phyloP scores from a whole-genome alignment of 495 filamentous ascomycete species.

The Lasiosphaeria miniovina region DNA sequence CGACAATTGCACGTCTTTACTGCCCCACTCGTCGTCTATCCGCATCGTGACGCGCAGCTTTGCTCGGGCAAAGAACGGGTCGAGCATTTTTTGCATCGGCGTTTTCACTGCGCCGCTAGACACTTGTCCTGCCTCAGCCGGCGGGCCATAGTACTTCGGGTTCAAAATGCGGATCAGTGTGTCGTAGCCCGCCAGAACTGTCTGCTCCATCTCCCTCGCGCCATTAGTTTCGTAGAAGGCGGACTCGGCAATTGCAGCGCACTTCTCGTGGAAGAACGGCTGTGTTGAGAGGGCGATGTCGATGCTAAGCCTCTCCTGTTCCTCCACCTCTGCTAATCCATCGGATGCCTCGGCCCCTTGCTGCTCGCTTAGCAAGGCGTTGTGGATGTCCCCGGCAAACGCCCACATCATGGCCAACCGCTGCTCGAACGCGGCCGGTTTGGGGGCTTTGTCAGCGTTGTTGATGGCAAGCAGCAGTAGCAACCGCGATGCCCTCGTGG shows the following conservation, averaged over 20 bases:
- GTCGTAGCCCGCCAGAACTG: slow-evolving; percentile 85
- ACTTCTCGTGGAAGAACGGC: slow-evolving; percentile 86
- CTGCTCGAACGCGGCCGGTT: slow-evolving; percentile 77
- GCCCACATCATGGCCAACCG: slow-evolving; percentile 83
- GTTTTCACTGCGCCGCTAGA: slow-evolving; percentile 29
- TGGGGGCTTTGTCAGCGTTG: slow-evolving; percentile 90
- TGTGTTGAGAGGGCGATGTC: slow-evolving; percentile 81
- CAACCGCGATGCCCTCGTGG: slow-evolving; percentile 46
- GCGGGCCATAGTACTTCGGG: slow-evolving; percentile 73
- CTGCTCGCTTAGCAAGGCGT: neutral
- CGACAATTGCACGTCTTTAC: slow-evolving; percentile 52
- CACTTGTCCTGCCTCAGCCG: slow-evolving; percentile 28
- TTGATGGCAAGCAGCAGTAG: slow-evolving; percentile 82
- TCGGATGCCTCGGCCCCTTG: neutral
- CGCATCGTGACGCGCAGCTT: slow-evolving; percentile 70
- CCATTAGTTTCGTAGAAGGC: slow-evolving; percentile 44
- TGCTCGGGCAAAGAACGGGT: slow-evolving; percentile 66
- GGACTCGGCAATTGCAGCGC: slow-evolving; percentile 57
- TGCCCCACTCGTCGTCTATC: slow-evolving; percentile 65
- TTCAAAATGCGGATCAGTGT: slow-evolving; percentile 81
- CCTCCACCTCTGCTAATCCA: slow-evolving; percentile 6
- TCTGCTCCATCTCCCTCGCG: slow-evolving; percentile 49
- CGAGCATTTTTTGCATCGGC: slow-evolving; percentile 51
- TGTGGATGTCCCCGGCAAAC: slow-evolving; percentile 65
- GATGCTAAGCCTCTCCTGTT: slow-evolving; percentile 41